These are phyloP conservation scores for Phaffia tasmanica DNA, from an alignment of 768 basidiomycete species.

Conservation along the genomic window DNA sequence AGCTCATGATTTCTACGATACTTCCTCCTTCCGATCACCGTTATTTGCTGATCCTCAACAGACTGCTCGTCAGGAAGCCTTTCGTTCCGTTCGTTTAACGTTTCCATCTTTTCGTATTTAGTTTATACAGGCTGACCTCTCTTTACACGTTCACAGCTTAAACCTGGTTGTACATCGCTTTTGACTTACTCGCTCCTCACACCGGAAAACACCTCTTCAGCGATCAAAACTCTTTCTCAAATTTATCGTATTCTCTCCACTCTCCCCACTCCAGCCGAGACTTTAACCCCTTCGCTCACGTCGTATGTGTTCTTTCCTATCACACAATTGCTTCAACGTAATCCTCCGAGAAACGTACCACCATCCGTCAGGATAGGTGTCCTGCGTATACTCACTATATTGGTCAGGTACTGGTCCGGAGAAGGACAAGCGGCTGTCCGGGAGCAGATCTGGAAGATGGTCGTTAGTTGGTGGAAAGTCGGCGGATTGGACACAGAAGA, in stretches of 20 bases:
- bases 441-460: slow-evolving; percentile 45
- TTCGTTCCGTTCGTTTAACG: no score
- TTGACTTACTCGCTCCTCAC: slow-evolving; percentile 58
- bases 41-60: no score
- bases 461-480: slow-evolving; percentile 23
- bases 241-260: slow-evolving; percentile 47
- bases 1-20: no score
- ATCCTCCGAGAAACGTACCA: slow-evolving; percentile 56
- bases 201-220: slow-evolving; percentile 44
- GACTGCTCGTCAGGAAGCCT: no score
- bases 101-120: no score
- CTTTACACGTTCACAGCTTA: slow-evolving; percentile 41
- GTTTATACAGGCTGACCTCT: background rate
- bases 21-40: no score
- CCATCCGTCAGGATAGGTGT: slow-evolving; percentile 69
- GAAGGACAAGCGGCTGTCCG: slow-evolving; percentile 32
- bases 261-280: slow-evolving; percentile 38
- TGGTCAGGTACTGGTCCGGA: slow-evolving; percentile 66
- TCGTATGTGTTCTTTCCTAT: slow-evolving; percentile 82
- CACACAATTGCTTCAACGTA: slow-evolving; percentile 69
- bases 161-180: slow-evolving; percentile 68
- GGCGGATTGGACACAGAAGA: slow-evolving; percentile 13
- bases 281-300: slow-evolving; percentile 52
- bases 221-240: slow-evolving; percentile 48
- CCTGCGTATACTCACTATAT: slow-evolving; percentile 48